phyloP scores from a whole-genome alignment of 2,329 filamentous ascomycete genomes.

The Botrytis byssoidea region DNA sequence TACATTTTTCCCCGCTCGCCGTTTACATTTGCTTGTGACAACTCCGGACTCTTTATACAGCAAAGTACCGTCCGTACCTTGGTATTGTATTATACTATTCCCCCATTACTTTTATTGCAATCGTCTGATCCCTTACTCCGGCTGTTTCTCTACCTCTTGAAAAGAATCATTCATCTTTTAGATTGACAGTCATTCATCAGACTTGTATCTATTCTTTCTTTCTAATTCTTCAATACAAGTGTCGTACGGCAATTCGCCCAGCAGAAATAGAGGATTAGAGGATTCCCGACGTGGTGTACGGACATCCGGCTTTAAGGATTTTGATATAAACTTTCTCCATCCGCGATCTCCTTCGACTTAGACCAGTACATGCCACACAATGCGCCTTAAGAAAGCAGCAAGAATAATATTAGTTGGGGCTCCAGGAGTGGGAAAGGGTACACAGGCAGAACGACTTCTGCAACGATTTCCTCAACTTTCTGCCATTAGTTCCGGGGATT shows the following conservation, averaged over 20 bases:
- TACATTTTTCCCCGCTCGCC: neutral
- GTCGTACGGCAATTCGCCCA: neutral
- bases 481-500: constrained; percentile 89
- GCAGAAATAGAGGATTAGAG: neutral
- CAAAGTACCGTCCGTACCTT: neutral
- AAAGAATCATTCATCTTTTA: neutral
- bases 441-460: constrained; percentile 86
- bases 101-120: neutral
- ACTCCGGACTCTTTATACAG: neutral
- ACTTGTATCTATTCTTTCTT: neutral
- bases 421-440: constrained; percentile 90
- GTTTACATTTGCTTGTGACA: constrained; percentile 9
- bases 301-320: constrained; percentile 10
- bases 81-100: too few relatives aligned
- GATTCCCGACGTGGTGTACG: constrained; percentile 3
- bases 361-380: constrained; percentile 38
- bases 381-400: constrained; percentile 75
- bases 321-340: neutral
- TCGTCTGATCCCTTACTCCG: neutral
- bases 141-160: neutral
- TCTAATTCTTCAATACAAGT: neutral
- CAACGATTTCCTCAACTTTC: constrained; percentile 83
- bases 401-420: constrained; percentile 93
- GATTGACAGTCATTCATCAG: neutral
- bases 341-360: neutral